These are phyloP conservation scores for Trichoderma guizhouense DNA, from an alignment of 2,329 filamentous ascomycete species.

Conservation along the genomic window DNA sequence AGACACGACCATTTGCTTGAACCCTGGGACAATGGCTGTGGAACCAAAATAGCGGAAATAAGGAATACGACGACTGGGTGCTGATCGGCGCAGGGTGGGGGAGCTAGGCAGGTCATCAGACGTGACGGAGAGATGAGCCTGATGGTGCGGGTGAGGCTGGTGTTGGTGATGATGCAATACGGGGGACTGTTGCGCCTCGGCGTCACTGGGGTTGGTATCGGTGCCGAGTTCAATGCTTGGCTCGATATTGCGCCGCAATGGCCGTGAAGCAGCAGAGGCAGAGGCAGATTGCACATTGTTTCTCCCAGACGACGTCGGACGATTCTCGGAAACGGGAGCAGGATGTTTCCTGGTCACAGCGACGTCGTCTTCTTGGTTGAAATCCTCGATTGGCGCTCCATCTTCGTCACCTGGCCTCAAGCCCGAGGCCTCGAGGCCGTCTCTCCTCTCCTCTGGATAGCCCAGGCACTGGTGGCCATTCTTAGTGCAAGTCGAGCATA, in stretches of 20 bases:
- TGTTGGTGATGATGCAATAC: not conserved
- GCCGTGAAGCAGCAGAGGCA: not conserved
- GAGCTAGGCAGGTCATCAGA: slow-evolving; percentile 35
- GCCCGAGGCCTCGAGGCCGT: slow-evolving; percentile 28
- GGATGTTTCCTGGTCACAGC: not conserved
- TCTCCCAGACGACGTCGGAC: slow-evolving; percentile 1
- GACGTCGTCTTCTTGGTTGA: slow-evolving; percentile 12
- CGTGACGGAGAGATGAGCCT: slow-evolving; percentile 15
- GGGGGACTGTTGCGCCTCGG: slow-evolving; percentile 19
- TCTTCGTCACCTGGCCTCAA: slow-evolving; percentile 24
- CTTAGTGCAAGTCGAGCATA: slow-evolving; percentile 69
- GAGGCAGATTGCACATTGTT: not conserved
- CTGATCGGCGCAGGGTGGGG: slow-evolving; percentile 44
- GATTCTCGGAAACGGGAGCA: not conserved
- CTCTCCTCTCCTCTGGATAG: slow-evolving; percentile 57
- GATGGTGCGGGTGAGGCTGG: slow-evolving; percentile 8
- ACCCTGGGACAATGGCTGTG: slow-evolving; percentile 86
- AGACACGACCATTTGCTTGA: slow-evolving; percentile 87
- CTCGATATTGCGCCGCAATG: not conserved
- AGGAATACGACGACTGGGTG: slow-evolving; percentile 65
- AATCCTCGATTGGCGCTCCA: slow-evolving; percentile 10
- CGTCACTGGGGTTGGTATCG: slow-evolving; percentile 28
- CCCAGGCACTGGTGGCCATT: slow-evolving; percentile 68
- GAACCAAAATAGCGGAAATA: slow-evolving; percentile 91
- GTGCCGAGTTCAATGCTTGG: slow-evolving; percentile 22